phyloP scores from a whole-genome alignment of 371 early-diverging fungal genomes.

The Mucor plumbeus region DNA sequence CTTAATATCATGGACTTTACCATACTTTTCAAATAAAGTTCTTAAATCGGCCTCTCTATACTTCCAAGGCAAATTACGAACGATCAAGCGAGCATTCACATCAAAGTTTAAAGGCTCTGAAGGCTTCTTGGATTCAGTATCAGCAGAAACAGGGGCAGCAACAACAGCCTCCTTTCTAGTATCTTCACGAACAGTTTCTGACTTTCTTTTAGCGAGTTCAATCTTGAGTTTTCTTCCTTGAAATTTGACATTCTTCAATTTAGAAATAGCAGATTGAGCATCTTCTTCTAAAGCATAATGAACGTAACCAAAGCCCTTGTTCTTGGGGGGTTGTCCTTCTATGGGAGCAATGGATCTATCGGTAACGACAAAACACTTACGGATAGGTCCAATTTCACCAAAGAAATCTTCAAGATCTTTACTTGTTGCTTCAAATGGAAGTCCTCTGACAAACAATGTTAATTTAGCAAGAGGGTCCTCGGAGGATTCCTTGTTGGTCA shows the following conservation, averaged over 20 bases:
- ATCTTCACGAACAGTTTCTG: conserved; percentile 22
- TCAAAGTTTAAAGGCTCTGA: conserved; percentile 28
- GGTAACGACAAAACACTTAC: conserved; percentile 88
- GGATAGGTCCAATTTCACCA: conserved; percentile 86
- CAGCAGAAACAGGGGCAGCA: conserved; percentile 4
- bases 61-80: conserved; percentile 91
- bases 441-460: conserved; percentile 84
- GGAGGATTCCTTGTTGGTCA: conserved; percentile 15
- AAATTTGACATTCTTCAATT: conserved; percentile 74
- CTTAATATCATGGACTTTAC: conserved; percentile 67
- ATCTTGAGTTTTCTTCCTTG: conserved; percentile 69
- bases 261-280: conserved; percentile 79
- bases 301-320: conserved; percentile 92
- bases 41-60: conserved; percentile 68
- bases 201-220: conserved; percentile 69
- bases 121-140: conserved; percentile 15
- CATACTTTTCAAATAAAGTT: conserved; percentile 61
- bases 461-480: conserved; percentile 53
- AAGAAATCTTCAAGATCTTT: conserved; percentile 88
- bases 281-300: conserved; percentile 89
- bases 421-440: conserved; percentile 83
- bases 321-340: conserved; percentile 47
- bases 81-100: conserved; percentile 77
- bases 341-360: conserved; percentile 35
- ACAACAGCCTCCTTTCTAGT: conserved; percentile 28